Conservation (phyloP, 768 basidiomycete genomes). For the Boletales sp. region DNA sequence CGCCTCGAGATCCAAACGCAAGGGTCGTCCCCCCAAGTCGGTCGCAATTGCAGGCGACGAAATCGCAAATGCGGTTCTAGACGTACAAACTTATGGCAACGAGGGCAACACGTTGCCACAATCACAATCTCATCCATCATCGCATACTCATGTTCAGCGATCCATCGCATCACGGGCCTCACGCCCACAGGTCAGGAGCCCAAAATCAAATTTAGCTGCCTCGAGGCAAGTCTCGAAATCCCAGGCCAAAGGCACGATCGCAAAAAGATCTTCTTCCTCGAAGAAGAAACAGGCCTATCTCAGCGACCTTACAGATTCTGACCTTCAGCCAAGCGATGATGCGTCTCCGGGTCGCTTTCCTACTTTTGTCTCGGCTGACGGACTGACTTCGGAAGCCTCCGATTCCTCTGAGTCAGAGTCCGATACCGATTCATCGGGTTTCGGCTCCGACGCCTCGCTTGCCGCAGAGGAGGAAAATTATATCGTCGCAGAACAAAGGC, state of each 20-base stretch:
- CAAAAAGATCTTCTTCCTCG: conserved; percentile 16
- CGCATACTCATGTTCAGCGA: conserved; percentile 18
- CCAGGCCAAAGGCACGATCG: conserved; percentile 37
- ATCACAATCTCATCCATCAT: conserved; percentile 35
- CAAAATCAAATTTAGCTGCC: conserved; percentile 30
- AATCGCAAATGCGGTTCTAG: conserved; percentile 13
- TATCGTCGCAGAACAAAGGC: conserved; percentile 46
- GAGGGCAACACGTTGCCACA: conserved; percentile 33
- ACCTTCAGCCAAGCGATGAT: conserved; percentile 35
- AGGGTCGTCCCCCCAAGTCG: conserved; percentile 56
- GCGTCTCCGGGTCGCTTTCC: conserved; percentile 46
- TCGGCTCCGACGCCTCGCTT: conserved; percentile 53
- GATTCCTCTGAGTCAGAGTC: conserved; percentile 44
- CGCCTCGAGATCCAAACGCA: conserved; percentile 38
- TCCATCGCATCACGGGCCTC: conserved; percentile 21
- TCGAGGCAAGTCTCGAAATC: conserved; percentile 36
- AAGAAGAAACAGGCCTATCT: conserved; percentile 15
- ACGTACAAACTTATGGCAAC: conserved; percentile 27
- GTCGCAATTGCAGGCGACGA: conserved; percentile 32
- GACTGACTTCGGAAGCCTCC: conserved; percentile 45
- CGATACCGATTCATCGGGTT: conserved; percentile 32
- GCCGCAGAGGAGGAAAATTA: conserved; percentile 62
- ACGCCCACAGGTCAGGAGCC: conserved; percentile 21
- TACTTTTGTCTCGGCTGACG: conserved; percentile 67
- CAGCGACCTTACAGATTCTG: conserved; percentile 21